Evolutionary conservation across 2,329 filamentous ascomycete genomes (phyloP).

Genomic region (Bipolaris cookei): DNA sequence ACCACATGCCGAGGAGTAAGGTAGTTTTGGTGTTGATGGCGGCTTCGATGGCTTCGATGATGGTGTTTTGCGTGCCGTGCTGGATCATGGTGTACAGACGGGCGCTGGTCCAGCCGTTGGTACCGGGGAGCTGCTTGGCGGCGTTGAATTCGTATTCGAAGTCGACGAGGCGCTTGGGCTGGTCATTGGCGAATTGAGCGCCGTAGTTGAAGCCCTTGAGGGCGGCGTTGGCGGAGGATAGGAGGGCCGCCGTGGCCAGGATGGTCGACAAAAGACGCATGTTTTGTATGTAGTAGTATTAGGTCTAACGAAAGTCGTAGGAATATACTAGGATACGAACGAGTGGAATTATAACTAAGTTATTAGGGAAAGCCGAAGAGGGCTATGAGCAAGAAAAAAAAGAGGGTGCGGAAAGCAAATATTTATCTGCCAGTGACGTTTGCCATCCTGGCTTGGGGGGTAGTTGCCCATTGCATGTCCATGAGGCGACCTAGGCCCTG

Average conservation of each 20-base stretch:
- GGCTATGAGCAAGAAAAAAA: slow-evolving; percentile 6
- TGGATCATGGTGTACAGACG: slow-evolving; percentile 80
- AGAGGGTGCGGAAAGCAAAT: slow-evolving; percentile 18
- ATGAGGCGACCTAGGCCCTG: slow-evolving; percentile 1
- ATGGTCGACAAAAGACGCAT: slow-evolving; percentile 48
- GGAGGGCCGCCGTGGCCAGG: slow-evolving; percentile 46
- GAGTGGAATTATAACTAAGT: slow-evolving; percentile 16
- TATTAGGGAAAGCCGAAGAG: neutral
- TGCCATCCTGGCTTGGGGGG: slow-evolving; percentile 4
- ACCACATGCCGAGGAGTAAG: slow-evolving; percentile 84
- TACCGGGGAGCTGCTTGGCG: slow-evolving; percentile 68
- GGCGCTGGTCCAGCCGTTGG: slow-evolving; percentile 65
- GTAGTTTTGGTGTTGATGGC: slow-evolving; percentile 80
- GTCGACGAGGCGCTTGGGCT: slow-evolving; percentile 66
- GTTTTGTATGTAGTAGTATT: slow-evolving; percentile 14
- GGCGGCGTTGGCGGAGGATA: slow-evolving; percentile 50
- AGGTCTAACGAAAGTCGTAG: neutral
- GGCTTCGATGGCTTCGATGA: slow-evolving; percentile 76
- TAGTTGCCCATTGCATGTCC: slow-evolving; percentile 6
- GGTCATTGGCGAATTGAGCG: slow-evolving; percentile 64
- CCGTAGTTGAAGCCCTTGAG: slow-evolving; percentile 75
- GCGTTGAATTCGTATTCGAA: slow-evolving; percentile 74
- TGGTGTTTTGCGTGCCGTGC: slow-evolving; percentile 66
- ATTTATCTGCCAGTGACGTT: slow-evolving; percentile 30
- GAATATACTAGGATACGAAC: neutral